phyloP scores from a whole-genome alignment of 139 green algal genomes.

The Chlorella sorokiniana region DNA sequence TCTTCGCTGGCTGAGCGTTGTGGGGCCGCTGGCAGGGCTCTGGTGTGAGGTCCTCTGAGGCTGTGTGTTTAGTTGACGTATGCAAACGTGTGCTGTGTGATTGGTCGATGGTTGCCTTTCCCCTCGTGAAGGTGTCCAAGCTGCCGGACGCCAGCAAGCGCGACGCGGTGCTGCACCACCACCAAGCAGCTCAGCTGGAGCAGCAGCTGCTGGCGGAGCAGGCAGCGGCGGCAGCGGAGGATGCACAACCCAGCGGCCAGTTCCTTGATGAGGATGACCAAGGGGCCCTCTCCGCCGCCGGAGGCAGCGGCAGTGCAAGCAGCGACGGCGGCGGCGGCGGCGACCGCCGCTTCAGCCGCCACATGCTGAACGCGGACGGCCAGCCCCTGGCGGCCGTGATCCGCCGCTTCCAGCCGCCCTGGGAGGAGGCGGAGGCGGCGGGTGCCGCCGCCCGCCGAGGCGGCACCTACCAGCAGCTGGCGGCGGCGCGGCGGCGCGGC shows the following conservation, averaged over 20 bases:
- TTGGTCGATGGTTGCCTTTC: neutral
- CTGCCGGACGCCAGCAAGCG: neutral
- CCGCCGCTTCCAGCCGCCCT: neutral
- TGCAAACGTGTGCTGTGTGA: neutral
- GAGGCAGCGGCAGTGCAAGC: neutral
- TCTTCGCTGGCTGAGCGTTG: neutral
- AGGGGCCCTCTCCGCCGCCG: too few relatives aligned
- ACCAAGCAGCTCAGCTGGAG: neutral
- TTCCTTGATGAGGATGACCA: too few relatives aligned
- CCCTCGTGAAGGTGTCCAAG: neutral
- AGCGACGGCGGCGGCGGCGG: neutral
- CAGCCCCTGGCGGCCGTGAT: neutral
- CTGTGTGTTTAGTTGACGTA: neutral
- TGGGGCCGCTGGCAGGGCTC: neutral
- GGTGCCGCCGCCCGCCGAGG: too few relatives aligned
- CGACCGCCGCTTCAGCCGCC: neutral
- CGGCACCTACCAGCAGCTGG: neutral
- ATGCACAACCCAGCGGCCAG: too few relatives aligned
- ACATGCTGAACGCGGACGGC: neutral
- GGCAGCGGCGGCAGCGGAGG: neutral
- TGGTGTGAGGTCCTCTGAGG: neutral
- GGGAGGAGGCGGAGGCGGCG: neutral
- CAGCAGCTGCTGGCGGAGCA: neutral
- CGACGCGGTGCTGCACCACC: neutral
- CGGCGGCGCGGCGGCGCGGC: too few relatives aligned